A percentile compares a stretch with the other conserved stretches of the same genome.
Evolutionary conservation across 2,329 filamentous ascomycete genomes (phyloP).

Genomic region (Colletotrichum sp.): DNA sequence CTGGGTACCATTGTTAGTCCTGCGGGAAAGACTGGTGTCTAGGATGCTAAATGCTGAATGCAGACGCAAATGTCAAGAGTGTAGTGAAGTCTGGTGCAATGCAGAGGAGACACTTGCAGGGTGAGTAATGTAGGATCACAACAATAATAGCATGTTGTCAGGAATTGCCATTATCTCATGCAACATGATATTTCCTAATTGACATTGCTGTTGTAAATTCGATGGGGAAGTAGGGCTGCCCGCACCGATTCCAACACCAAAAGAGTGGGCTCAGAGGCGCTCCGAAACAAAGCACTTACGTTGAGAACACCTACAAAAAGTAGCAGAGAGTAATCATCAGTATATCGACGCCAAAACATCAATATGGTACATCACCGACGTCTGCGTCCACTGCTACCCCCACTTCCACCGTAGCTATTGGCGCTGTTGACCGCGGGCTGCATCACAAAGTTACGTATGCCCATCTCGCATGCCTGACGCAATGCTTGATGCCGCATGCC

Average conservation of each 20-base stretch:
- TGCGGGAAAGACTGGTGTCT: neutral
- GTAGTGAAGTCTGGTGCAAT: neutral
- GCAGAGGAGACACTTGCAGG: neutral
- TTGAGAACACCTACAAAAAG: neutral
- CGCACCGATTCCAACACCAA: neutral
- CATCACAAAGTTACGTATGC: constrained; percentile 16
- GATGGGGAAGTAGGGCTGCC: neutral
- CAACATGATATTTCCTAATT: neutral
- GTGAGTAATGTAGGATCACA: neutral
- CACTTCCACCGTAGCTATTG: neutral
- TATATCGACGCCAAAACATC: neutral
- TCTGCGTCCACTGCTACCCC: neutral
- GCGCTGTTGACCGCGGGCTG: constrained; percentile 12
- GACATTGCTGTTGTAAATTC: neutral
- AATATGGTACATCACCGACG: neutral
- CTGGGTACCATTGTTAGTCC: neutral
- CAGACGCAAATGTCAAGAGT: neutral
- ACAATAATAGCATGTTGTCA: neutral
- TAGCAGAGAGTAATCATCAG: neutral
- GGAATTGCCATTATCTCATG: neutral
- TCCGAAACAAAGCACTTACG: neutral
- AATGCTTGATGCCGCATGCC: constrained; percentile 23
- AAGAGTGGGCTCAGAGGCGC: neutral
- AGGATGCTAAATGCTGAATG: neutral
- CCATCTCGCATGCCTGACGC: constrained; percentile 21